Conservation (phyloP, 352 stramenopile genomes). For the Globisporangium alternatum region DNA sequence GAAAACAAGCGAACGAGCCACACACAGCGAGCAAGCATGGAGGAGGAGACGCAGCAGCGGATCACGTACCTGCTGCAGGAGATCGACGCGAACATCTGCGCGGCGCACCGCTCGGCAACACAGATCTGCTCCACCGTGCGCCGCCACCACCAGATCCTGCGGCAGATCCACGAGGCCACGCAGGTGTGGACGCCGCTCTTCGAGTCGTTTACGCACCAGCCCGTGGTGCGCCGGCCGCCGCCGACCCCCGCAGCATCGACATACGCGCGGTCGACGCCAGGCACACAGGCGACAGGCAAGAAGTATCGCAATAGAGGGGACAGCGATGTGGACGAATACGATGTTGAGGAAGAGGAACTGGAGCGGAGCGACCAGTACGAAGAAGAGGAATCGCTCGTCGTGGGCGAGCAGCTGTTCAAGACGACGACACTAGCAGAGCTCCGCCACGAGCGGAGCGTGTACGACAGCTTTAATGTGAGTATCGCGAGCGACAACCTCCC, state of each 20-base stretch:
- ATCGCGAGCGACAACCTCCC: conserved; percentile 63
- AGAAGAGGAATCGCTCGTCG: conserved; percentile 38
- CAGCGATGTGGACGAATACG: conserved; percentile 22
- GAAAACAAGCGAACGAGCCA: not conserved
- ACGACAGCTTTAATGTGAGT: conserved; percentile 60
- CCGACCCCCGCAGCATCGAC: conserved; percentile 40
- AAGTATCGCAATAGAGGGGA: conserved; percentile 2
- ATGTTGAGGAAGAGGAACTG: conserved; percentile 21
- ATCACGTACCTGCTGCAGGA: conserved; percentile 84
- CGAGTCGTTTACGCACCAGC: conserved; percentile 58
- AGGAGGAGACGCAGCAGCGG: conserved; percentile 72
- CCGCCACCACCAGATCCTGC: conserved; percentile 71
- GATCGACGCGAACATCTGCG: conserved; percentile 82
- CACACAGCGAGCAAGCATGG: conserved; percentile 32
- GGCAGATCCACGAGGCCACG: conserved; percentile 69
- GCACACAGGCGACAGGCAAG: conserved; percentile 14
- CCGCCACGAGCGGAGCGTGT: conserved; percentile 24
- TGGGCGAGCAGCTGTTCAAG: conserved; percentile 63
- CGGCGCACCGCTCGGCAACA: conserved; percentile 70
- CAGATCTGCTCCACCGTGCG: conserved; percentile 70
- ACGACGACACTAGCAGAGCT: conserved; percentile 61
- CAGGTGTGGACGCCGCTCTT: conserved; percentile 80
- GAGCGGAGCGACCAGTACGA: conserved; percentile 19
- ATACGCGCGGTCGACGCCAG: conserved; percentile 20
- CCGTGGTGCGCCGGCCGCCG: conserved; percentile 33